These are phyloP conservation scores for Aspergillus sclerotioniger DNA, from an alignment of 495 filamentous ascomycete genomes.

Conservation along the genomic window DNA sequence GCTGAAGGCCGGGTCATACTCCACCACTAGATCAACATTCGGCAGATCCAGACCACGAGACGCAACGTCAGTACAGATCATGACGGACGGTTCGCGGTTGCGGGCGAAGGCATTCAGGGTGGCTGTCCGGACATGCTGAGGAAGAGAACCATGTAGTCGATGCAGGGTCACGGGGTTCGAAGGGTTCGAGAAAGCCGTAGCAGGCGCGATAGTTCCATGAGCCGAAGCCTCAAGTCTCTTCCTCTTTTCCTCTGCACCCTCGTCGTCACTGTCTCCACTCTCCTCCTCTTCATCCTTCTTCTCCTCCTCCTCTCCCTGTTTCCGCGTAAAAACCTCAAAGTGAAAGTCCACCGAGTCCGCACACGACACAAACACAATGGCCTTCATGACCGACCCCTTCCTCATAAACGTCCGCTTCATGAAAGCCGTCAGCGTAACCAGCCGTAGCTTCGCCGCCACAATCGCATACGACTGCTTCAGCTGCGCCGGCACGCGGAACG, in stretches of 20 bases:
- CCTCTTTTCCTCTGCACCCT: slow-evolving; percentile 24
- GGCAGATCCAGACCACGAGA: slow-evolving; percentile 92
- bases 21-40: slow-evolving; percentile 88
- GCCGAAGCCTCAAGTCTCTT: slow-evolving; percentile 28
- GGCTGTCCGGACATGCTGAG: slow-evolving; percentile 79
- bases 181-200: slow-evolving; percentile 47
- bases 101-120: slow-evolving; percentile 75
- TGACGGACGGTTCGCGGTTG: slow-evolving; percentile 62
- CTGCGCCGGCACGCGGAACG: slow-evolving; percentile 85
- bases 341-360: slow-evolving; percentile 97
- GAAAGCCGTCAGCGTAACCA: slow-evolving; percentile 80
- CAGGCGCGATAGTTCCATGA: slow-evolving; percentile 53
- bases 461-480: slow-evolving; percentile 87
- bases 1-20: slow-evolving; percentile 92
- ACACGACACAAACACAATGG: slow-evolving; percentile 94
- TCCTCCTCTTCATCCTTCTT: slow-evolving; percentile 27
- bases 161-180: slow-evolving; percentile 66
- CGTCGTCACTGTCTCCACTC: slow-evolving; percentile 17
- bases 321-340: slow-evolving; percentile 76
- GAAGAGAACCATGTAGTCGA: slow-evolving; percentile 89
- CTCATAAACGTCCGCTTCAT: slow-evolving; percentile 83
- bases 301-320: slow-evolving; percentile 27
- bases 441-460: slow-evolving; percentile 80
- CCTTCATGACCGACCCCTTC: slow-evolving; percentile 86
- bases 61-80: slow-evolving; percentile 93